A percentile compares a stretch with the other conserved stretches of the same genome.
Evolutionary conservation across 305 asterid species (phyloP).

Genomic region (Fraxinus platypoda): DNA sequence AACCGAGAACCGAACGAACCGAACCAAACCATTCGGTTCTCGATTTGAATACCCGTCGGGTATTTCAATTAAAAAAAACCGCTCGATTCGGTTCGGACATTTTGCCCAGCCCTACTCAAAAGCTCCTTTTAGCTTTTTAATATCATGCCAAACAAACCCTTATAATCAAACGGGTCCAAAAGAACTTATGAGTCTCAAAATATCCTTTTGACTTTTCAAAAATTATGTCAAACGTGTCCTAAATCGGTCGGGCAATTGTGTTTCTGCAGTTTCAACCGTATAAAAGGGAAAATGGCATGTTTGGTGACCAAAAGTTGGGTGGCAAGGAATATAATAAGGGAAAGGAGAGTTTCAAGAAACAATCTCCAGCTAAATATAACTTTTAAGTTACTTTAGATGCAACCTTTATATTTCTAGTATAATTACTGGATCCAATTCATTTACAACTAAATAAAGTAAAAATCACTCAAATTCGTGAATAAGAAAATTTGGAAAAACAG

Average conservation of each 20-base stretch:
- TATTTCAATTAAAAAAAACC: no score
- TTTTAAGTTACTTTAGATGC: neutral
- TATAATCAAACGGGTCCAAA: no score
- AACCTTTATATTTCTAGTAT: neutral
- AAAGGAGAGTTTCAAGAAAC: neutral
- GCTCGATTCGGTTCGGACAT: no score
- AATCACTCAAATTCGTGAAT: neutral
- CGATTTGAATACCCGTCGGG: no score
- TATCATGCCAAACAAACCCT: no score
- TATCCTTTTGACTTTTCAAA: no score
- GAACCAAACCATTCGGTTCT: no score
- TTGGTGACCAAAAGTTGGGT: neutral
- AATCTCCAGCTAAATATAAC: neutral
- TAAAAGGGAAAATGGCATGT: neutral
- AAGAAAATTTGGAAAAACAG: neutral
- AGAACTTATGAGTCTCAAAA: no score
- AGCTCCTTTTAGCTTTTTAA: no score
- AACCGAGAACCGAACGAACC: no score
- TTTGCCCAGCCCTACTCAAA: no score
- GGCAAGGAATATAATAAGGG: neutral
- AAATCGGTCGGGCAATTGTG: constrained; percentile 14
- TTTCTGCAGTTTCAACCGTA: neutral
- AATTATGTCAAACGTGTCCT: neutral
- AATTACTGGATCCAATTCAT: neutral
- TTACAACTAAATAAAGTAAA: neutral